Conservation (phyloP, 1,284 basidiomycete species). For the Boletus sp. region DNA sequence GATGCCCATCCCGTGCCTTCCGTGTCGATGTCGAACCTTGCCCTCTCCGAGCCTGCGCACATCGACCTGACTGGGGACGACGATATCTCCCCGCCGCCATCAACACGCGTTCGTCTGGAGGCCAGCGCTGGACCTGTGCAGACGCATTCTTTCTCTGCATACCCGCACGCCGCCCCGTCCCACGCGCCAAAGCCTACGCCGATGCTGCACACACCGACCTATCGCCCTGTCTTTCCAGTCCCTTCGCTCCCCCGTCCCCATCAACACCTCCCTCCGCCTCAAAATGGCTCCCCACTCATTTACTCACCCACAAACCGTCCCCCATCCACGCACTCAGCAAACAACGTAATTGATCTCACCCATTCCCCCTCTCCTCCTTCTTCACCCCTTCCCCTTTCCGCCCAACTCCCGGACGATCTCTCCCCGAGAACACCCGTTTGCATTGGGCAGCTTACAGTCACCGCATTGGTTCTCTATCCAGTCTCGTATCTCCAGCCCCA, state of each 20-base stretch:
- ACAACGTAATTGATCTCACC: slow-evolving; percentile 73
- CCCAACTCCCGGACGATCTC: slow-evolving; percentile 46
- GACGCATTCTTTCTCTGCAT: slow-evolving; percentile 18
- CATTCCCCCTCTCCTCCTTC: slow-evolving; percentile 70
- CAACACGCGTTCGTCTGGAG: slow-evolving; percentile 30
- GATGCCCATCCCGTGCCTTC: slow-evolving; percentile 29
- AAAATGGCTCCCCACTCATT: slow-evolving; percentile 17
- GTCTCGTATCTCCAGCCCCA: slow-evolving; percentile 63
- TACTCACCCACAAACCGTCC: slow-evolving; percentile 19
- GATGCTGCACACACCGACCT: slow-evolving; percentile 28
- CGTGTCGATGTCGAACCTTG: slow-evolving; percentile 33
- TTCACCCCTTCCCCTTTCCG: slow-evolving; percentile 26
- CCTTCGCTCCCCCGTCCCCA: slow-evolving; percentile 32
- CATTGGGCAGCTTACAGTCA: slow-evolving; percentile 80
- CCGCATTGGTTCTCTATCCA: slow-evolving; percentile 84
- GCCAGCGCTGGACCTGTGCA: slow-evolving; percentile 40
- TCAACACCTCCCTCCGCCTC: slow-evolving; percentile 20
- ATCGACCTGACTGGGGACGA: slow-evolving; percentile 65
- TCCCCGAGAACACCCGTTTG: slow-evolving; percentile 79
- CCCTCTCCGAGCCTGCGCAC: slow-evolving; percentile 38
- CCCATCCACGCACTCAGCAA: slow-evolving; percentile 27
- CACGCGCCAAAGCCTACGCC: slow-evolving; percentile 23
- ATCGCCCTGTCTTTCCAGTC: slow-evolving; percentile 47
- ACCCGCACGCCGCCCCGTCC: slow-evolving; percentile 17
- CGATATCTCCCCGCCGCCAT: slow-evolving; percentile 35